Base-by-base conservation (phyloP, 2,329 filamentous ascomycete species). In the Lecanicillium sp. region DNA sequence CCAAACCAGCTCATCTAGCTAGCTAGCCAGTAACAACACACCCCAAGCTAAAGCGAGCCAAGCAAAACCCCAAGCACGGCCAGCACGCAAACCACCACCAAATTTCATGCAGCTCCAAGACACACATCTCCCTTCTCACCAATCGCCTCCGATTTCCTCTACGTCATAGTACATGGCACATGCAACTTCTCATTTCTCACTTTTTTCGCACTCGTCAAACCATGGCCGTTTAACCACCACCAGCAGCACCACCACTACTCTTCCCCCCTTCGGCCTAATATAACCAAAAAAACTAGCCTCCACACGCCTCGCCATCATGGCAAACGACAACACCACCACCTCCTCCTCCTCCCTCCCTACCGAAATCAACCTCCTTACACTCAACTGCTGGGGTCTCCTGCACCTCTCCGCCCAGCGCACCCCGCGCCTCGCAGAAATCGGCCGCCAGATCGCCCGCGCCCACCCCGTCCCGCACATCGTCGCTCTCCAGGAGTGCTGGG, bases 371-470 rank as follows among this genome's bases (percentile, higher is more conserved):
- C 75, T 97, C 56, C 71, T 96, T 55, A 93, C 88, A 4, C 80
- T 95, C 64, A 98, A 98, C 69, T 96, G 90, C 79, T 97, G 93
- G 91, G 93, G 93, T 44, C 81, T 97, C 52, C 91, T 94, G 61
- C 89, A 82, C 70, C 76, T 97, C 60, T 84, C 90, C 44, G 83
- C 84, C 55, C 79, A 87, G 56, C 87, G 90, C 56, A 72, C 78
- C 55, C 84, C 86, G 58, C 87, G 93, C 36, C 78, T 97, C 43
- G 68, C 76, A 24, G 87, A 95, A 64, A 96, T 97, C 60, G 91
- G 89, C 46, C 82, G 78, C 54, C 86, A 86, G 54, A 78, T 97
- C 54, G 85, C 88, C 54, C 66, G 73, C 35, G 75, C 81, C 49
- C 69, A 76, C 15, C 87, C 87, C 1, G 64, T 77, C 9, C 89